These are phyloP conservation scores for Exsudoporus frostii DNA, from an alignment of 768 basidiomycete genomes.

Conservation along the genomic window DNA sequence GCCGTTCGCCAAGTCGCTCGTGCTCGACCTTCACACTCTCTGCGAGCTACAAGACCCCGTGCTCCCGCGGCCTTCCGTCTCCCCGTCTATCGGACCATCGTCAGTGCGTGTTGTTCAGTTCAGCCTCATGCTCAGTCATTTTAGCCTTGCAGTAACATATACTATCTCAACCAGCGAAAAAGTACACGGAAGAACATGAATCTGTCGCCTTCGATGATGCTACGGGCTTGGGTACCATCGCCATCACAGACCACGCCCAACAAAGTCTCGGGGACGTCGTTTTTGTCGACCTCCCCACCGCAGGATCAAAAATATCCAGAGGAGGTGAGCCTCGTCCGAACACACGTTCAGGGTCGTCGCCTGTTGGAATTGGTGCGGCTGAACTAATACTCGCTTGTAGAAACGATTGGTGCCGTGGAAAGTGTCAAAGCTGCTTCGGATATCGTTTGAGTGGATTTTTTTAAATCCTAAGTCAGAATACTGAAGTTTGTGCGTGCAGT, in stretches of 20 bases:
- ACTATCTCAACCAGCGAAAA: slow-evolving; percentile 2
- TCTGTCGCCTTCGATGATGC: slow-evolving; percentile 56
- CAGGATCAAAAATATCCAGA: slow-evolving; percentile 59
- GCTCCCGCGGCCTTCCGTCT: background rate
- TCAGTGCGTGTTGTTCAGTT: slow-evolving; percentile 20
- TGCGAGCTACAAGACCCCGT: background rate
- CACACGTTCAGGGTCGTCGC: background rate
- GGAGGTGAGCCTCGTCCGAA: slow-evolving; percentile 58
- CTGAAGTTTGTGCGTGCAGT: slow-evolving; percentile 44
- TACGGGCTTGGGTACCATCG: slow-evolving; percentile 43
- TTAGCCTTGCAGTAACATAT: background rate
- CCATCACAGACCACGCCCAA: slow-evolving; percentile 92
- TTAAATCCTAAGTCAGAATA: background rate
- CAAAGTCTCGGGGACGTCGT: slow-evolving; percentile 92
- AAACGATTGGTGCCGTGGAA: slow-evolving; percentile 87
- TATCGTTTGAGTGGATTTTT: slow-evolving; percentile 53
- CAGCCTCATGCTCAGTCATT: background rate
- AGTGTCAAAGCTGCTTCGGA: slow-evolving; percentile 97
- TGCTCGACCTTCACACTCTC: slow-evolving; percentile 5
- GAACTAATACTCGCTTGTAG: slow-evolving; percentile 35
- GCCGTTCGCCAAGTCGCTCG: slow-evolving; percentile 12
- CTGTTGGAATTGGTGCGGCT: slow-evolving; percentile 3
- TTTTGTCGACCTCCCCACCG: slow-evolving; percentile 83
- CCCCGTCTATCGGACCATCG: slow-evolving; percentile 18
- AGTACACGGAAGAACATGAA: slow-evolving; percentile 52